Percentiles rank a stretch among this genome's conserved stretches.
These are phyloP conservation scores for Salix viminalis DNA, from an alignment of 345 rosid genomes.

Conservation along the genomic window DNA sequence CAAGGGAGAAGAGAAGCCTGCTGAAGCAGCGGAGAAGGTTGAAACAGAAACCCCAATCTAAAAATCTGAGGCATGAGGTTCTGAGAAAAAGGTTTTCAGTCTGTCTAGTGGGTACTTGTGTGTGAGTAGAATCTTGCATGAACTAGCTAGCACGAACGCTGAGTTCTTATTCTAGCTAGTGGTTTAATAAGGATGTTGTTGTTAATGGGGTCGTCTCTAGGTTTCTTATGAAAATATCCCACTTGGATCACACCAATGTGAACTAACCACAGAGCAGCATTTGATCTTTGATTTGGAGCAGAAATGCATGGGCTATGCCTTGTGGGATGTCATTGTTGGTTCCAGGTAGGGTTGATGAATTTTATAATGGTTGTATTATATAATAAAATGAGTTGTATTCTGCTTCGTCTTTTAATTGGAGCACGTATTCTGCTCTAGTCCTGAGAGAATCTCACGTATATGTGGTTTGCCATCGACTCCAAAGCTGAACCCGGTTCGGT, in stretches of 20 bases:
- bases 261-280: conserved; percentile 1
- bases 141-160: background rate
- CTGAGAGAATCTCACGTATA: background rate
- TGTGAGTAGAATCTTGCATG: conserved; percentile 16
- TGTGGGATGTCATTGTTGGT: background rate
- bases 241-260: background rate
- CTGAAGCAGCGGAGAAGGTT: conserved; percentile 8
- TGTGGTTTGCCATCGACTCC: too few relatives aligned
- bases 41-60: conserved; percentile 23
- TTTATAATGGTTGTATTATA: background rate
- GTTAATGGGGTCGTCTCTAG: background rate
- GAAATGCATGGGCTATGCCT: background rate
- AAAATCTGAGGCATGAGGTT: conserved; percentile 20
- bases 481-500: background rate
- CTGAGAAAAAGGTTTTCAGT: background rate
- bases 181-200: background rate
- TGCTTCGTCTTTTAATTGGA: background rate
- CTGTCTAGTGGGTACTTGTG: background rate
- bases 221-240: background rate
- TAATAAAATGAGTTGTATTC: background rate
- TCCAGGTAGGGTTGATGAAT: background rate
- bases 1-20: conserved; percentile 24
- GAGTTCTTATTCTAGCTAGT: background rate
- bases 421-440: background rate
- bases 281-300: background rate